A percentile compares a stretch with the other conserved stretches of the same genome.
Evolutionary conservation across 306 rosid genomes (phyloP).

Genomic region (Corylus avellana): DNA sequence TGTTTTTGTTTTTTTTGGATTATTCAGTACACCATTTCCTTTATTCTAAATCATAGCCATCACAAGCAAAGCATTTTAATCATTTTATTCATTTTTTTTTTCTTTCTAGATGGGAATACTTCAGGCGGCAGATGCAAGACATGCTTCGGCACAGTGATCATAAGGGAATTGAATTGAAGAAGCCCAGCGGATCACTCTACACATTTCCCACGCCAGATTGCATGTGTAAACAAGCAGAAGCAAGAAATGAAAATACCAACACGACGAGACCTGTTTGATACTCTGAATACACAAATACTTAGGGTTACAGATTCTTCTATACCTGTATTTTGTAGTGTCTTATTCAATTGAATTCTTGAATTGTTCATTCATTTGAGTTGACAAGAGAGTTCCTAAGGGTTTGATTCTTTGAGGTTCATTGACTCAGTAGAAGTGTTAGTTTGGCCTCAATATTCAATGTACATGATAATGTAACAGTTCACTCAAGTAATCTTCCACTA

Average conservation of each 20-base stretch:
- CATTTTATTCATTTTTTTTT: neutral
- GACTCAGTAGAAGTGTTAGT: conserved; percentile 2
- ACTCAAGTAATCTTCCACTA: neutral
- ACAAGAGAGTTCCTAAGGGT: conserved; percentile 11
- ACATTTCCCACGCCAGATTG: conserved; percentile 98
- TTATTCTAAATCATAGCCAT: neutral
- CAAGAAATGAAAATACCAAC: conserved; percentile 35
- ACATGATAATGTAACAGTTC: conserved; percentile 26
- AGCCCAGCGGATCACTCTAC: conserved; percentile 68
- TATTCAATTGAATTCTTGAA: conserved; percentile 23
- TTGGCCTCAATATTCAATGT: conserved; percentile 32
- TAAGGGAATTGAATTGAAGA: conserved; percentile 77
- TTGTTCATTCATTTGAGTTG: conserved; percentile 26
- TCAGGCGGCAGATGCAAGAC: conserved; percentile 64
- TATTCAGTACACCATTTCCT: neutral
- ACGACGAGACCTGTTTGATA: conserved; percentile 18
- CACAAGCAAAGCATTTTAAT: neutral
- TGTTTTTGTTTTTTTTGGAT: too few relatives aligned
- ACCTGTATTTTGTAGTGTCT: conserved; percentile 47
- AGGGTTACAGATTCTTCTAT: conserved; percentile 34
- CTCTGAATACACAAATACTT: conserved; percentile 26
- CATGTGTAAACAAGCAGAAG: conserved; percentile 70
- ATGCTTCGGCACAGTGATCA: conserved; percentile 83
- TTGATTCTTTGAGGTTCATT: conserved; percentile 20
- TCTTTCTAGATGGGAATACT: conserved; percentile 69